Evolutionary conservation across 352 stramenopile genomes (phyloP), one percentile per base, ranked within the genome.

Genomic region (Paralagenidium karlingii): DNA sequence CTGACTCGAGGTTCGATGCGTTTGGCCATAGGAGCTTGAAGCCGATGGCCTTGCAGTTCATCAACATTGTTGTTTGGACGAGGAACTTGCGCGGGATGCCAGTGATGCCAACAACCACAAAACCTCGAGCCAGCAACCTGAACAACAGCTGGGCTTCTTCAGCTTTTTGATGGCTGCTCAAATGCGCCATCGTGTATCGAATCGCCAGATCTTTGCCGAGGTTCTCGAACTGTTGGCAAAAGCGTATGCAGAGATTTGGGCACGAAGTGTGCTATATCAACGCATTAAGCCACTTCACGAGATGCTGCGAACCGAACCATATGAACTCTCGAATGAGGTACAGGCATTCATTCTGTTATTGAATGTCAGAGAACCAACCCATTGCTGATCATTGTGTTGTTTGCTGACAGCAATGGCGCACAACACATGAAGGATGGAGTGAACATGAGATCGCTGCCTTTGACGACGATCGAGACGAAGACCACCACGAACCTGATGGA

Each of bases 261-360:
- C 76, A 39, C 45, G 49, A 8, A 57, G 58, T 8, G 42, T 83
- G 16, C 42, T 87, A 10, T 24, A 62, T 13, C 48, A 75, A 30
- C 81, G 84, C 37, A 84, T 90, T 38, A 49, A 68, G 9, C 70
- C 73, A 8, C 51, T 90, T 26, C 60, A 62, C 5, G 63, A 75
- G 27, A 47, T 79, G 25, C 53, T 86, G 18, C 53, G 65, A 18
- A 64, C 71, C 10, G 73, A 90, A 43, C 63, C 76, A 38, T 90
- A 86, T 43, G 48, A 63, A 39, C 56, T 61, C 5, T 82, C 68
- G 8, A 90, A 90, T 21, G 68, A 90, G 69, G 76, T 89, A 58
- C 10, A 39, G 16, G 16, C 11, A 15, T 2, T 34, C 4, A 8
- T 38, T 25, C 22, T 26, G 25, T 34, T 9, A 3, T 18, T 7